Conservation (phyloP, 176 grass and related monocot species). For the Raddia guianensis region DNA sequence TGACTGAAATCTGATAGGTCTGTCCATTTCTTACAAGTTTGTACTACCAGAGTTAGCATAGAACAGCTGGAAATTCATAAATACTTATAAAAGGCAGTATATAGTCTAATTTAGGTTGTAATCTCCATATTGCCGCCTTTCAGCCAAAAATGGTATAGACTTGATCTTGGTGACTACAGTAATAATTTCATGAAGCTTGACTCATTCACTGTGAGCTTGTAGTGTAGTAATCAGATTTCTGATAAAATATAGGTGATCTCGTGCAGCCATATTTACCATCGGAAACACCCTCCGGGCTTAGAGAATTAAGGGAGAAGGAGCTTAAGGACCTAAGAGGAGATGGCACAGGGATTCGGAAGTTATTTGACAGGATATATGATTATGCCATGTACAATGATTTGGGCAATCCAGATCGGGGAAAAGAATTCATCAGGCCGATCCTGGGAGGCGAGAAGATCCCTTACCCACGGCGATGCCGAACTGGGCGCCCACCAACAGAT, state of each 20-base stretch:
- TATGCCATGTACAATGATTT: constrained; percentile 92
- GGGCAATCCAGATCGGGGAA: constrained; percentile 81
- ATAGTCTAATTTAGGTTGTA: constrained; percentile 7
- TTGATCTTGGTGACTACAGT: neutral
- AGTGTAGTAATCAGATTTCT: constrained; percentile 22
- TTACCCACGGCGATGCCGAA: constrained; percentile 86
- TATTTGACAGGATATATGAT: constrained; percentile 87
- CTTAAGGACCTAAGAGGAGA: constrained; percentile 77
- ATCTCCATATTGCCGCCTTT: neutral
- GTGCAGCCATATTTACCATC: constrained; percentile 94
- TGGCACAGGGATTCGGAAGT: constrained; percentile 70
- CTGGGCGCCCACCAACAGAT: constrained; percentile 78
- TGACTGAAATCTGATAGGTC: neutral
- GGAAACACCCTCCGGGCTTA: constrained; percentile 79
- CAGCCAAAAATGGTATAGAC: neutral
- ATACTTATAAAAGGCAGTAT: neutral
- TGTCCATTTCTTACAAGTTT: neutral
- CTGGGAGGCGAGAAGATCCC: constrained; percentile 83
- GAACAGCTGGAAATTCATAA: constrained; percentile 8
- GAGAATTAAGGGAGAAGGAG: constrained; percentile 79
- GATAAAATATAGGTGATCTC: constrained; percentile 29
- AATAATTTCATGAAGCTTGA: neutral
- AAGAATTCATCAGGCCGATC: constrained; percentile 67
- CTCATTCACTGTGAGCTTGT: neutral
- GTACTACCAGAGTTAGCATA: neutral